Percentiles rank a stretch among this genome's conserved stretches.
Conservation (phyloP, 768 basidiomycete species). For the Russula earlei region DNA sequence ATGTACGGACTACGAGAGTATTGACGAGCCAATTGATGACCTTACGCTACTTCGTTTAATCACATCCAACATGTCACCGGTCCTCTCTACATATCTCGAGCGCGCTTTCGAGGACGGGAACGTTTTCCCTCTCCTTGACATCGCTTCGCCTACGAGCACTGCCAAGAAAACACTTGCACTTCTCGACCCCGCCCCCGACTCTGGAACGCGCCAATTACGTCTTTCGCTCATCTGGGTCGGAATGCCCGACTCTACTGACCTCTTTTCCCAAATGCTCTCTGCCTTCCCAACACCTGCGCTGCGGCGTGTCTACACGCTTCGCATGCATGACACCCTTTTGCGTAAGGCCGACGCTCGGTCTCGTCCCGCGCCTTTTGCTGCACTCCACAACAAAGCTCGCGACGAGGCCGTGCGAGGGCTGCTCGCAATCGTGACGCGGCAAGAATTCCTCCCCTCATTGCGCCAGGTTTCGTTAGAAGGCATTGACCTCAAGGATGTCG, state of each 20-base stretch:
- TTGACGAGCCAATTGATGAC: constrained; percentile 1
- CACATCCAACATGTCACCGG: background rate
- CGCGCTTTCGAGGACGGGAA: background rate
- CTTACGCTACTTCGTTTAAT: background rate
- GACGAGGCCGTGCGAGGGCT: constrained; percentile 14
- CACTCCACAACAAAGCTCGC: background rate
- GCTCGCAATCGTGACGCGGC: background rate
- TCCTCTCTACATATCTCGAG: background rate
- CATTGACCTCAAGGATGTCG: background rate
- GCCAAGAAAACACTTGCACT: background rate
- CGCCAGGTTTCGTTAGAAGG: background rate
- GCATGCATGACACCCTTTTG: background rate
- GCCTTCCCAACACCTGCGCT: background rate
- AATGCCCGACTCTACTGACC: background rate
- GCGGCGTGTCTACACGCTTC: background rate
- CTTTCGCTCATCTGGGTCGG: background rate
- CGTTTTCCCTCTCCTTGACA: background rate
- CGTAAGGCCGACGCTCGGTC: constrained; percentile 6
- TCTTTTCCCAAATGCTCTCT: constrained; percentile 4
- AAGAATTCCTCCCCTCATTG: background rate
- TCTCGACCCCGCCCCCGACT: background rate
- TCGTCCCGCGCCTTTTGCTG: background rate
- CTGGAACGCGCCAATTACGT: background rate
- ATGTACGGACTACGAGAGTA: background rate
- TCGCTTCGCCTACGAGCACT: background rate